Percentiles rank a stretch among this genome's conserved stretches.
Conservation (phyloP, 1,139 yeast species). For the Scheffersomyces illinoinensis region DNA sequence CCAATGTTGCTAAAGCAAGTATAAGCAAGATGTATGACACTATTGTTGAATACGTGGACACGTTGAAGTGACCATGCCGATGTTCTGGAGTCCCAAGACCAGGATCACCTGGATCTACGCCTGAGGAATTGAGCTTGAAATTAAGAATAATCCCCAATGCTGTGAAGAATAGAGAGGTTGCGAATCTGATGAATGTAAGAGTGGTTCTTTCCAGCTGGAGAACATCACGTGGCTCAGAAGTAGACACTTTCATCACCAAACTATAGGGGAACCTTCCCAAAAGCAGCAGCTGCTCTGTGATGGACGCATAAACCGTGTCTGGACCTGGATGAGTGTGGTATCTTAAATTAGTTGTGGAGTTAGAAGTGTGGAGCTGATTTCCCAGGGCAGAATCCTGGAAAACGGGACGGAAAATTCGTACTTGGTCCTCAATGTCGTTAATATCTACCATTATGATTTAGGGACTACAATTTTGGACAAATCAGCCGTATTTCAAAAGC, state of each 20-base stretch:
- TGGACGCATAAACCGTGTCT: neutral
- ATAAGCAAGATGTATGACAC: conserved; percentile 41
- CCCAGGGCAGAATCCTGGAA: neutral
- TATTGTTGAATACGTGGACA: conserved; percentile 27
- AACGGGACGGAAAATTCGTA: conserved; percentile 1
- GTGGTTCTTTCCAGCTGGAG: conserved; percentile 62
- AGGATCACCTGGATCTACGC: conserved; percentile 8
- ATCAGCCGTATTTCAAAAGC: neutral
- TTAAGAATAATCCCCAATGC: conserved; percentile 55
- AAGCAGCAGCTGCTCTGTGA: neutral
- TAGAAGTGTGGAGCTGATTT: neutral
- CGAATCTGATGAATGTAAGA: conserved; percentile 52
- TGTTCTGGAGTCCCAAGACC: neutral
- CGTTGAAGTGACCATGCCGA: conserved; percentile 4
- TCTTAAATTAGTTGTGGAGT: neutral
- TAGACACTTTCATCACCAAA: conserved; percentile 40
- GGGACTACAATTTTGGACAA: neutral
- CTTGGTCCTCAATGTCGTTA: conserved; percentile 1
- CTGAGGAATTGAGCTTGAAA: conserved; percentile 43
- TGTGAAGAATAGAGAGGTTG: conserved; percentile 50
- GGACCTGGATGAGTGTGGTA: neutral
- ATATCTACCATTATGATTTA: neutral
- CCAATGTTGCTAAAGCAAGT: conserved; percentile 41
- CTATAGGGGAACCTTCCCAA: conserved; percentile 18
- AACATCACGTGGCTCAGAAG: conserved; percentile 63